Evolutionary conservation across 768 basidiomycete genomes (phyloP), one percentile per base, ranked within the genome.

Genomic region (Termitomyces sp.): DNA sequence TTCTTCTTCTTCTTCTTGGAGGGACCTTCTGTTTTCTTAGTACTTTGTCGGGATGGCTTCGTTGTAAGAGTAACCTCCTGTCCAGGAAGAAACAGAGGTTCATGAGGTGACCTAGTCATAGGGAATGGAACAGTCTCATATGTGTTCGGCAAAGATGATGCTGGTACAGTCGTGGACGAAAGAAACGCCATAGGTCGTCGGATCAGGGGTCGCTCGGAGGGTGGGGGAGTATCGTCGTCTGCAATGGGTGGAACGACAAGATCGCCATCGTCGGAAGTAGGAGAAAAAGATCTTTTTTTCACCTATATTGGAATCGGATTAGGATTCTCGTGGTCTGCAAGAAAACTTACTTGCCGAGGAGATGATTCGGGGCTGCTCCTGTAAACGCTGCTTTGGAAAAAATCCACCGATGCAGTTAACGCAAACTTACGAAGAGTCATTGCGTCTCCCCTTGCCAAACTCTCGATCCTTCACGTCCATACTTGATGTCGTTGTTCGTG

Each of bases 301-400:
- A 69, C 67, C 77, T 81, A 70, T 45, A 22, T 46, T 56, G 48
- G 47, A 57, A 49, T 55, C 54, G 22, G 50, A 14, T 55, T 40
- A 54, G 24, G 28, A 49, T 11, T 44, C 35, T 51, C 46, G 52
- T 51, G 35, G 49, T 22, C 38, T 53, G 46, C 11, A 46, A 41
- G 30, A 49, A 28, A 56, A 67, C 78, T 66, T 59, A 82, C 81
- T 59, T 72, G 65, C 53, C 62, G 70, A 46, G 81, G 80, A 40
- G 84, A 83, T 22, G 80, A 80, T 60, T 83, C 83, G 52, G 81
- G 72, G 65, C 83, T 85, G 66, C 81, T 85, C 61, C 83, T 85
- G 67, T 59, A 35, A 10, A 53, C 16, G 20, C 20, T 52, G 35
- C 22, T 28, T 46, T 13, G 35, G n/a, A 33, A 57, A 18, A 5